Evolutionary conservation across 805 yeast species (phyloP).

Genomic region (Suhomyces sp.): DNA sequence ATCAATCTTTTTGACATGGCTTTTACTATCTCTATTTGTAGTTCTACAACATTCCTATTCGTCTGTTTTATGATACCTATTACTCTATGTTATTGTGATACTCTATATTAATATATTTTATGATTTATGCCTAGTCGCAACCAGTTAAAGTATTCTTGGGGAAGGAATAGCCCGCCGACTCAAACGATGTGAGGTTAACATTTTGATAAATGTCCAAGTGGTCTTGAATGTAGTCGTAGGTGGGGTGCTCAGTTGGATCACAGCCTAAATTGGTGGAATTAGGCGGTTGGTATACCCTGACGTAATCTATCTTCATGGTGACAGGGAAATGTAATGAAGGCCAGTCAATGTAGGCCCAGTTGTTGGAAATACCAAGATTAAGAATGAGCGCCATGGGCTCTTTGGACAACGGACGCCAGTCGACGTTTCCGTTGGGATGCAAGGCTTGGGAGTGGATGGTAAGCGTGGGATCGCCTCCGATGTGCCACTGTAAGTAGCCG

Average conservation of each 20-base stretch:
- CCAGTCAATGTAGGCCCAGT: conserved; percentile 96
- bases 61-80: too few species aligned
- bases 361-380: conserved; percentile 86
- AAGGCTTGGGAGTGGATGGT: conserved; percentile 72
- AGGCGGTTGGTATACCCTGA: conserved; percentile 86
- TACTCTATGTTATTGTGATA: too few species aligned
- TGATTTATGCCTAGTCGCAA: conserved; percentile 1
- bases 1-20: too few species aligned
- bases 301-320: conserved; percentile 74
- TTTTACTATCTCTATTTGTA: too few species aligned
- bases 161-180: conserved; percentile 58
- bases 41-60: too few species aligned
- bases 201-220: conserved; percentile 71
- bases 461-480: conserved; percentile 75
- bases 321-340: conserved; percentile 74
- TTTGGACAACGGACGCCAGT: conserved; percentile 73
- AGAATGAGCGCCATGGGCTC: conserved; percentile 91
- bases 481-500: conserved; percentile 85
- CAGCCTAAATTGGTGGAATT: conserved; percentile 64
- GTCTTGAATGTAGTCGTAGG: conserved; percentile 70
- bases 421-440: conserved; percentile 89
- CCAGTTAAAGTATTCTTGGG: conserved; percentile 38
- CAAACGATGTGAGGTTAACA: conserved; percentile 73
- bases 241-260: conserved; percentile 85
- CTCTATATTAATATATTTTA: too few species aligned